phyloP scores from a whole-genome alignment of 305 asterid species.

The Fraxinus dipetala region DNA sequence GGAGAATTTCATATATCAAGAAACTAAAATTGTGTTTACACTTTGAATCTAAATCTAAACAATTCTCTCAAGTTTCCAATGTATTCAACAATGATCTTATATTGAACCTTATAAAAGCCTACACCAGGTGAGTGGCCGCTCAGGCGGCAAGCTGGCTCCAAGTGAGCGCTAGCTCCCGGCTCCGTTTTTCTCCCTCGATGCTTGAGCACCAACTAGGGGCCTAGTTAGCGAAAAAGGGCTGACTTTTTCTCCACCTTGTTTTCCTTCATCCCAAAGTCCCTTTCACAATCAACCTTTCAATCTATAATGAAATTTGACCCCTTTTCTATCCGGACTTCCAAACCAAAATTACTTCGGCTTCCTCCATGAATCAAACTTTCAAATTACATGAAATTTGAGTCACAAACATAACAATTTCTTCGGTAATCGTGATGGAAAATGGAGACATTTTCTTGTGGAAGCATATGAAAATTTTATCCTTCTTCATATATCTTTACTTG shows the following conservation, averaged over 20 bases:
- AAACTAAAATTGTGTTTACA: too few species aligned
- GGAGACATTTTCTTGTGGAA: background rate
- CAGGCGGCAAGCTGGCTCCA: background rate
- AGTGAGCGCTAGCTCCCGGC: background rate
- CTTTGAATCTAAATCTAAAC: background rate
- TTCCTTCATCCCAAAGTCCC: background rate
- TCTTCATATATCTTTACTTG: slow-evolving; percentile 10
- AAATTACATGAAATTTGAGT: background rate
- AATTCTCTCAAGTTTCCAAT: background rate
- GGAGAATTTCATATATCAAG: background rate
- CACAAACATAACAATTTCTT: background rate
- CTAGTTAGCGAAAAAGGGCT: background rate
- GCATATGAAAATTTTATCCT: background rate
- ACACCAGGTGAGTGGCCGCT: background rate
- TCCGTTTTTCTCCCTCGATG: background rate
- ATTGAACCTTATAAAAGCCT: too few species aligned
- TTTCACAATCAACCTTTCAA: background rate
- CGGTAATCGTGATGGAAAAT: background rate
- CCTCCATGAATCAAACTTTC: background rate
- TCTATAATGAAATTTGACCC: background rate
- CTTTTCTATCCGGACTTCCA: background rate
- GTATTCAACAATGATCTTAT: background rate
- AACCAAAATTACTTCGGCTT: background rate
- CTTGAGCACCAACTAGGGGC: background rate
- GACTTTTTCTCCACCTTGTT: background rate